Evolutionary conservation across 192 early-diverging fungal species (phyloP).

Genomic region (Podila clonocystis): DNA sequence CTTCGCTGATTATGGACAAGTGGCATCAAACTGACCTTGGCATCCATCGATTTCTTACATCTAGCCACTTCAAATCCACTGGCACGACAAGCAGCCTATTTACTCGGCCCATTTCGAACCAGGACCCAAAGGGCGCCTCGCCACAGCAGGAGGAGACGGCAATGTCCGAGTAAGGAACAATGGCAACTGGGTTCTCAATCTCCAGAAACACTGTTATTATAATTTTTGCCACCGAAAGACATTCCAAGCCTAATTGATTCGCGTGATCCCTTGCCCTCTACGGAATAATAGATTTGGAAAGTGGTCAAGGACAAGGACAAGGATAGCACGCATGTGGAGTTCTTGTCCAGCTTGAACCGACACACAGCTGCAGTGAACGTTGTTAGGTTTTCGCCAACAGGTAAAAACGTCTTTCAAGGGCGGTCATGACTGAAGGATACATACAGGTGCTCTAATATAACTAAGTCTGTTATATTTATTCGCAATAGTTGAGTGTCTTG

Average conservation of each 20-base stretch:
- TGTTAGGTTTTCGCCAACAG: conserved; percentile 86
- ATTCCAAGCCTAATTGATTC: too few species aligned
- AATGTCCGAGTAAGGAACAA: conserved; percentile 78
- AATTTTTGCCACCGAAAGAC: conserved; percentile 1
- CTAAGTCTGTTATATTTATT: not conserved
- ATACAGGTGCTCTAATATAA: not conserved
- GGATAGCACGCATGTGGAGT: conserved; percentile 72
- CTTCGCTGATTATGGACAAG: not conserved
- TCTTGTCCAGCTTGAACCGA: conserved; percentile 81
- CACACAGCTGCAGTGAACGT: conserved; percentile 94
- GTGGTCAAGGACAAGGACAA: conserved; percentile 52
- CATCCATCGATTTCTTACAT: not conserved
- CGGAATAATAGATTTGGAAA: conserved; percentile 66
- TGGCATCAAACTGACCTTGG: not conserved
- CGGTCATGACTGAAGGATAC: not conserved
- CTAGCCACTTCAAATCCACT: conserved; percentile 88
- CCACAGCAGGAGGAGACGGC: conserved; percentile 91
- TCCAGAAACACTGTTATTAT: conserved; percentile 21
- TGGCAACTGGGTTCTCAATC: conserved; percentile 2
- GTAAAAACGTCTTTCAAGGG: conserved; percentile 24
- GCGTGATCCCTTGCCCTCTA: not conserved
- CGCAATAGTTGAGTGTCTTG: conserved; percentile 68
- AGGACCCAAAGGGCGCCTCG: conserved; percentile 70
- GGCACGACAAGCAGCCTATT: conserved; percentile 93
- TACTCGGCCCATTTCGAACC: conserved; percentile 92